phyloP scores from a whole-genome alignment of 164 flowering plant genomes.

The Vitis vinifera region DNA sequence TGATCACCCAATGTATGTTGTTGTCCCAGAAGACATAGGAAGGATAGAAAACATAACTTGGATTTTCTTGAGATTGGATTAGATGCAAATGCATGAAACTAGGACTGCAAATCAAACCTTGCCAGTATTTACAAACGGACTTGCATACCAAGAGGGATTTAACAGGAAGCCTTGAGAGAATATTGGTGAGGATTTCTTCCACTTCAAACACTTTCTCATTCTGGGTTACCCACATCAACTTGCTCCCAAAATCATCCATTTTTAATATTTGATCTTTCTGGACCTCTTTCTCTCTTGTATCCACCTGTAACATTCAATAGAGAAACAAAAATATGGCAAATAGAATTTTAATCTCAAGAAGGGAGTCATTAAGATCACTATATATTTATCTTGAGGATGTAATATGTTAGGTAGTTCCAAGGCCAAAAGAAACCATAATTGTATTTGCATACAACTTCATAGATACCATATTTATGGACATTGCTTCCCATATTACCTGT shows the following conservation, averaged over 20 bases:
- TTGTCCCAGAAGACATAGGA: neutral
- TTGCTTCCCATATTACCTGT: no score
- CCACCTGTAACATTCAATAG: no score
- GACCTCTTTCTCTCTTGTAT: no score
- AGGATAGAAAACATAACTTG: slow-evolving; percentile 9
- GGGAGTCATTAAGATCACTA: no score
- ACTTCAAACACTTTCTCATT: neutral
- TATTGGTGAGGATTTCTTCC: slow-evolving; percentile 3
- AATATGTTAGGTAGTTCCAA: no score
- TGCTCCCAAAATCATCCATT: neutral
- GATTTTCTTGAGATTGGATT: slow-evolving; percentile 5
- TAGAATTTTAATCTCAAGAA: no score
- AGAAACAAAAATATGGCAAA: no score
- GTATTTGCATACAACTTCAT: no score
- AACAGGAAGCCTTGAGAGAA: slow-evolving; percentile 13
- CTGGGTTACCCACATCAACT: neutral
- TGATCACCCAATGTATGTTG: neutral
- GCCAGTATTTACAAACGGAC: slow-evolving; percentile 12
- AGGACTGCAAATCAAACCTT: neutral
- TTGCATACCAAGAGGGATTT: neutral
- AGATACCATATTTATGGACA: no score
- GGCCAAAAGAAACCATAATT: no score
- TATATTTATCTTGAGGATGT: no score
- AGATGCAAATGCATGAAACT: slow-evolving; percentile 1
- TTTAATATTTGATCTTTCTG: neutral